phyloP scores from a whole-genome alignment of 345 rosid genomes.

The Ceriops decandra region DNA sequence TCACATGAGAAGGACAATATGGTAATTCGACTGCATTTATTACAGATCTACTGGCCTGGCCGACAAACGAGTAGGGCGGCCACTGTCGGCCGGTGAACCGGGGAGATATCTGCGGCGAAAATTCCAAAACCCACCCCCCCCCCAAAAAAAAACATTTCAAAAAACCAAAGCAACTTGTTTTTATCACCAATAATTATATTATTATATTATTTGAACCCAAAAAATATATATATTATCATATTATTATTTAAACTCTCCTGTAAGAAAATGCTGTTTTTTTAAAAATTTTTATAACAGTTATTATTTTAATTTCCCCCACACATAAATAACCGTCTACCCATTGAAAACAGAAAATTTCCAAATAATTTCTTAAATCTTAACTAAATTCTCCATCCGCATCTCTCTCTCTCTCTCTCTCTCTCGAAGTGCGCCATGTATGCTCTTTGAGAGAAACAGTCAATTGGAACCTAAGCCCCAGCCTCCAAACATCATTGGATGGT shows the following conservation, averaged over 20 bases:
- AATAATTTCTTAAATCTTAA: background rate
- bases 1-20: constrained; percentile 25
- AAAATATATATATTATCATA: too few species aligned
- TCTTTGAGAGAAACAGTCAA: background rate
- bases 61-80: constrained; percentile 64
- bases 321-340: background rate
- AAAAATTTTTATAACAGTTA: too few species aligned
- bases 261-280: too few species aligned
- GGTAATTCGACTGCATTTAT: constrained; percentile 24
- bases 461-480: constrained; percentile 9
- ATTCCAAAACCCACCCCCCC: constrained; percentile 15
- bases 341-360: background rate
- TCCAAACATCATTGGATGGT: constrained; percentile 5
- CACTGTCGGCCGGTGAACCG: constrained; percentile 56
- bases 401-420: constrained; percentile 16
- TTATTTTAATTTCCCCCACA: too few species aligned
- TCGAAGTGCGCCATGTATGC: background rate
- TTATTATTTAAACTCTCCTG: too few species aligned
- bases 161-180: background rate
- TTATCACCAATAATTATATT: background rate
- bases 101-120: constrained; percentile 37
- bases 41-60: constrained; percentile 35
- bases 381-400: constrained; percentile 3
- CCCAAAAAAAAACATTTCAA: background rate
- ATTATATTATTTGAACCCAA: too few species aligned